Evolutionary conservation across 2,329 filamentous ascomycete genomes (phyloP).

Genomic region (Stachybotrys elegans): DNA sequence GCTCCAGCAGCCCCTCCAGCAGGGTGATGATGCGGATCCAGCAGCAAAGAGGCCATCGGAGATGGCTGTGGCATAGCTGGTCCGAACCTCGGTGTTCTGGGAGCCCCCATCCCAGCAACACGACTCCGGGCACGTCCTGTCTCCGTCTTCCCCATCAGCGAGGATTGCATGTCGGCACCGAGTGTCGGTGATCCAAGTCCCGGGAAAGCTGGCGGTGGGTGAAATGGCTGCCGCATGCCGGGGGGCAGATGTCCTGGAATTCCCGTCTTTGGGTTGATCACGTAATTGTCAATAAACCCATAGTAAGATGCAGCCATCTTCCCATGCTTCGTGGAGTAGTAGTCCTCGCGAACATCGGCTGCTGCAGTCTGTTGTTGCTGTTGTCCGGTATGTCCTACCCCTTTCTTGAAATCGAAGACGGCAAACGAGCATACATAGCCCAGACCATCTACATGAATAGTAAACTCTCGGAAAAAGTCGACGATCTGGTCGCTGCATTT

Average conservation of each 20-base stretch:
- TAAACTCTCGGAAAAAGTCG: conserved; percentile 98
- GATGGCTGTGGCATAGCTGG: conserved; percentile 47
- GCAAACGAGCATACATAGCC: conserved; percentile 97
- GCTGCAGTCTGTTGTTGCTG: conserved; percentile 29
- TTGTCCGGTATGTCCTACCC: conserved; percentile 42
- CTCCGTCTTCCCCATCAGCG: conserved; percentile 35
- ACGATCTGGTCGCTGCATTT: conserved; percentile 88
- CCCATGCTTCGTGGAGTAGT: conserved; percentile 90
- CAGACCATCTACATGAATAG: conserved; percentile 90
- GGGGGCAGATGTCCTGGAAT: conserved; percentile 57
- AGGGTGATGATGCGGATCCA: conserved; percentile 74
- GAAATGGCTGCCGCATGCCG: conserved; percentile 52
- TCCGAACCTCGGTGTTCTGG: conserved; percentile 24
- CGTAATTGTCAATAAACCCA: conserved; percentile 90
- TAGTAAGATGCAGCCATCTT: conserved; percentile 99
- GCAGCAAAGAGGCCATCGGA: conserved; percentile 66
- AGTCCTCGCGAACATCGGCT: conserved; percentile 78
- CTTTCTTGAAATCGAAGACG: conserved; percentile 93
- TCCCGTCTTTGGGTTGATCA: conserved; percentile 65
- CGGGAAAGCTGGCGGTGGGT: conserved; percentile 72
- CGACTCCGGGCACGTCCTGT: conserved; percentile 40
- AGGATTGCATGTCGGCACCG: conserved; percentile 50
- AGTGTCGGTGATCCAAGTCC: conserved; percentile 60
- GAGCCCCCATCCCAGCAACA: conserved; percentile 21
- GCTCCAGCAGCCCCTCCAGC: conserved; percentile 38